These are phyloP conservation scores for Colletotrichum orbiculare DNA, from an alignment of 2,329 filamentous ascomycete genomes.

Conservation along the genomic window DNA sequence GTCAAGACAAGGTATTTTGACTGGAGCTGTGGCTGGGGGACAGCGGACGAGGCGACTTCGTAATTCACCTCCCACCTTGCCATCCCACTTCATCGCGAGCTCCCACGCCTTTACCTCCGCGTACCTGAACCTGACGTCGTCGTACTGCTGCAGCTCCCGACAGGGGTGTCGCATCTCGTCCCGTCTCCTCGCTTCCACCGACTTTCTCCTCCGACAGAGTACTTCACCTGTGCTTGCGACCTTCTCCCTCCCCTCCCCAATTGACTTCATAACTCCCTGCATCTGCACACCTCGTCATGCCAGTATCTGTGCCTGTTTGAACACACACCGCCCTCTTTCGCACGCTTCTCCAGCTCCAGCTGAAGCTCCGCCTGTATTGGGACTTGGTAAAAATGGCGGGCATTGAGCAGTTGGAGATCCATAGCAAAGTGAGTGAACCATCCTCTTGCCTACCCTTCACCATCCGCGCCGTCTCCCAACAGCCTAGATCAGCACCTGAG, in stretches of 20 bases:
- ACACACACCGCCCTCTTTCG: neutral
- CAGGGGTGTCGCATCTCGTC: slow-evolving; percentile 36
- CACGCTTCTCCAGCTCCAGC: slow-evolving; percentile 8
- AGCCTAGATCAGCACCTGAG: neutral
- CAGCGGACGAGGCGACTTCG: too few relatives aligned
- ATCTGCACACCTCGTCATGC: slow-evolving; percentile 24
- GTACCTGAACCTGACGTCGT: slow-evolving; percentile 14
- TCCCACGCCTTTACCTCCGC: neutral
- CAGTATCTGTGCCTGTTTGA: too few relatives aligned
- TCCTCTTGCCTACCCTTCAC: slow-evolving; percentile 6
- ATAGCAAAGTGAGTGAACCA: slow-evolving; percentile 82
- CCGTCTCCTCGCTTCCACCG: slow-evolving; percentile 3
- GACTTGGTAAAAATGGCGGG: slow-evolving; percentile 74
- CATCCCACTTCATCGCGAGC: neutral
- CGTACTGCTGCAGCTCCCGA: slow-evolving; percentile 19
- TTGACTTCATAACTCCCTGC: slow-evolving; percentile 20
- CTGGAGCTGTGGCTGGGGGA: too few relatives aligned
- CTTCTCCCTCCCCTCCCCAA: slow-evolving; percentile 6
- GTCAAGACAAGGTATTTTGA: too few relatives aligned
- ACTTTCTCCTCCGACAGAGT: slow-evolving; percentile 17
- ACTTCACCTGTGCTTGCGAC: slow-evolving; percentile 12
- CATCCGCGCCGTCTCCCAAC: slow-evolving; percentile 29
- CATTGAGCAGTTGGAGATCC: slow-evolving; percentile 96
- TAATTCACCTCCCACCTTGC: neutral
- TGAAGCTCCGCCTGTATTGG: slow-evolving; percentile 11